Evolutionary conservation across 345 rosid species (phyloP).

Genomic region (Murraya koenigii): DNA sequence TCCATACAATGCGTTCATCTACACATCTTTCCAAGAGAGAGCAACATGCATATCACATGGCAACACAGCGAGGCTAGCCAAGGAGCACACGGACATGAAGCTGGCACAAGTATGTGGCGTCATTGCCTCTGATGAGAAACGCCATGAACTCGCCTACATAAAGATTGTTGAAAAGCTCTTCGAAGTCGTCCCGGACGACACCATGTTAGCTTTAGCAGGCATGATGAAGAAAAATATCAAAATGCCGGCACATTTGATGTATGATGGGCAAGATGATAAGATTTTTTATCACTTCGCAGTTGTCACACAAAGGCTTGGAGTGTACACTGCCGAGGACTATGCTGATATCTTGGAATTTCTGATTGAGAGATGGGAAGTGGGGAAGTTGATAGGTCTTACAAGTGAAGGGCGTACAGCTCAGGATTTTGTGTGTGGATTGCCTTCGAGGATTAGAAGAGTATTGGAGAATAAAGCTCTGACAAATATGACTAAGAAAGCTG

Average conservation of each 20-base stretch:
- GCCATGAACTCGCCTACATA: constrained; percentile 38
- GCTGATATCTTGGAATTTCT: constrained; percentile 48
- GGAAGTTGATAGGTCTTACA: constrained; percentile 41
- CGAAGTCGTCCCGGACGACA: constrained; percentile 46
- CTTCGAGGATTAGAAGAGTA: constrained; percentile 34
- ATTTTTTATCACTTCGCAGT: constrained; percentile 47
- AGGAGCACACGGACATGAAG: constrained; percentile 38
- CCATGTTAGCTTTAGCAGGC: constrained; percentile 43
- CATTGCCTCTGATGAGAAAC: constrained; percentile 63
- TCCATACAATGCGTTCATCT: constrained; percentile 15
- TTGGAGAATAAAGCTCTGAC: constrained; percentile 31
- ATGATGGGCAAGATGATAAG: constrained; percentile 46
- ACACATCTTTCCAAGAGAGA: constrained; percentile 65
- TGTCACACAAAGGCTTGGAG: constrained; percentile 54
- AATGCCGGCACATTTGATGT: constrained; percentile 52
- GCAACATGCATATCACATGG: constrained; percentile 64
- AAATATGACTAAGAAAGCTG: constrained; percentile 13
- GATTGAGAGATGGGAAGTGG: constrained; percentile 48
- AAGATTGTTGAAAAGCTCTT: constrained; percentile 49
- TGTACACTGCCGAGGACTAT: constrained; percentile 56
- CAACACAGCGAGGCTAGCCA: constrained; percentile 31
- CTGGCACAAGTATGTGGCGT: constrained; percentile 53
- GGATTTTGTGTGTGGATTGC: constrained; percentile 42
- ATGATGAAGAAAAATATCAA: constrained; percentile 59
- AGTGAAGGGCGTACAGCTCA: constrained; percentile 45